Evolutionary conservation across 169 alveolate genomes (phyloP).

Genomic region (Perkinsus olseni): DNA sequence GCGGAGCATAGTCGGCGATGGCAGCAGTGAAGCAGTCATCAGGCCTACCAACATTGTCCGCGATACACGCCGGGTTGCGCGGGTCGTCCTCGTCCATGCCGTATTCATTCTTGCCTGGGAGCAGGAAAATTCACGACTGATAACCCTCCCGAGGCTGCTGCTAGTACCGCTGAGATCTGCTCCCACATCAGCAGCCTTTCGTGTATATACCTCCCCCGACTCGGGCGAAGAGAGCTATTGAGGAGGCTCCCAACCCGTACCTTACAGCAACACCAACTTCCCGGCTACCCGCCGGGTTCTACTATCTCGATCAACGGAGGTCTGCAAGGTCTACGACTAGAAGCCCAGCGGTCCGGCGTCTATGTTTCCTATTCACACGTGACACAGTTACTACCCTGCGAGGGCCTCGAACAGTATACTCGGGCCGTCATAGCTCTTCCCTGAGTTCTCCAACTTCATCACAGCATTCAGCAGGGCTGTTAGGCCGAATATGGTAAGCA

Average conservation of each 20-base stretch:
- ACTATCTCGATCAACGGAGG: too few relatives aligned
- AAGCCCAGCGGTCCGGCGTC: too few relatives aligned
- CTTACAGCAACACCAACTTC: constrained; percentile 45
- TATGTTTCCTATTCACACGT: too few relatives aligned
- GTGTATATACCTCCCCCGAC: constrained; percentile 73
- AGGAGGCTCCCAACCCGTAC: constrained; percentile 60
- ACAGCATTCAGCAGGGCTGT: not conserved
- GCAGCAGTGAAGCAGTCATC: not conserved
- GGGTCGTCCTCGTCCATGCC: constrained; percentile 65
- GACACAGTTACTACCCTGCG: constrained; percentile 24
- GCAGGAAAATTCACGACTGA: not conserved
- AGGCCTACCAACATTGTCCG: constrained; percentile 57
- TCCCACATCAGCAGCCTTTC: constrained; percentile 65
- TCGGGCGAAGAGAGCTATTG: constrained; percentile 60
- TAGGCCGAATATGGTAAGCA: constrained; percentile 12
- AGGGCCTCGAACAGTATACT: not conserved
- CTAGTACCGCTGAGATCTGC: constrained; percentile 55
- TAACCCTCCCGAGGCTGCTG: not conserved
- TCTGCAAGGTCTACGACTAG: too few relatives aligned
- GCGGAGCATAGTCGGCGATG: not conserved
- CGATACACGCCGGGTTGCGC: constrained; percentile 65
- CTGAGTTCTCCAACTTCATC: not conserved
- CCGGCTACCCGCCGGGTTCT: not conserved
- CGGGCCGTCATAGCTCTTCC: not conserved
- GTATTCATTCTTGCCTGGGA: constrained; percentile 61